Evolutionary conservation across 805 yeast species (phyloP).

Genomic region (Wickerhamiella azyma): DNA sequence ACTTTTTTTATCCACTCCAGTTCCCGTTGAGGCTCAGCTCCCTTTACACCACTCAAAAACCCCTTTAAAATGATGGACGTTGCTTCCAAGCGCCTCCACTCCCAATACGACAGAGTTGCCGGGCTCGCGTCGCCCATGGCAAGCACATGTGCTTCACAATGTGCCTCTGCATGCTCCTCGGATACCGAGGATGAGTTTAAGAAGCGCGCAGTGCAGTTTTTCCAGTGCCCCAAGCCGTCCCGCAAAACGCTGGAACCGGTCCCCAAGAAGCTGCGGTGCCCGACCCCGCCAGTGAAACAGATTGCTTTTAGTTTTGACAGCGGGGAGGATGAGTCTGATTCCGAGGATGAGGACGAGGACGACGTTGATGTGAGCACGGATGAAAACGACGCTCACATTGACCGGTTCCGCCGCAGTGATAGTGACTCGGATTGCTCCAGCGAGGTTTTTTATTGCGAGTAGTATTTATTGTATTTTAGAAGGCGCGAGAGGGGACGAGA

Average conservation of each 20-base stretch:
- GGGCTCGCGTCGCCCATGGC: constrained; percentile 7
- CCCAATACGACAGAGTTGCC: background rate
- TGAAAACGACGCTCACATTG: constrained; percentile 1
- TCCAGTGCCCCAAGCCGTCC: constrained; percentile 6
- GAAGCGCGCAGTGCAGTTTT: constrained; percentile 4
- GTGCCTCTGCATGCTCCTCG: background rate
- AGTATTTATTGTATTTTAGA: background rate
- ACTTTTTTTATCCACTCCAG: background rate
- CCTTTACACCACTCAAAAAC: background rate
- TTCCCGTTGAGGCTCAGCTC: background rate
- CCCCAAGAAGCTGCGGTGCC: constrained; percentile 2
- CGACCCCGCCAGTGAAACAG: constrained; percentile 7
- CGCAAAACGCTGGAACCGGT: constrained; percentile 2
- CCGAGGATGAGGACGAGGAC: constrained; percentile 5
- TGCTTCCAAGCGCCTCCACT: background rate
- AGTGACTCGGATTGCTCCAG: constrained; percentile 1
- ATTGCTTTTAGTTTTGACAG: background rate
- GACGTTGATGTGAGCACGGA: background rate
- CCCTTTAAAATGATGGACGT: background rate
- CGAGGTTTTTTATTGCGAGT: constrained; percentile 5
- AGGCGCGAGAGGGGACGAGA: no score
- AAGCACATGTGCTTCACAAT: background rate
- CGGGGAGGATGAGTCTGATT: constrained; percentile 1
- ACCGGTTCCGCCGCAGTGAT: constrained; percentile 7
- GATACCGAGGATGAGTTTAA: constrained; percentile 4